Evolutionary conservation across 208 protist genomes (phyloP).

Genomic region (Blechomonas ayalai): DNA sequence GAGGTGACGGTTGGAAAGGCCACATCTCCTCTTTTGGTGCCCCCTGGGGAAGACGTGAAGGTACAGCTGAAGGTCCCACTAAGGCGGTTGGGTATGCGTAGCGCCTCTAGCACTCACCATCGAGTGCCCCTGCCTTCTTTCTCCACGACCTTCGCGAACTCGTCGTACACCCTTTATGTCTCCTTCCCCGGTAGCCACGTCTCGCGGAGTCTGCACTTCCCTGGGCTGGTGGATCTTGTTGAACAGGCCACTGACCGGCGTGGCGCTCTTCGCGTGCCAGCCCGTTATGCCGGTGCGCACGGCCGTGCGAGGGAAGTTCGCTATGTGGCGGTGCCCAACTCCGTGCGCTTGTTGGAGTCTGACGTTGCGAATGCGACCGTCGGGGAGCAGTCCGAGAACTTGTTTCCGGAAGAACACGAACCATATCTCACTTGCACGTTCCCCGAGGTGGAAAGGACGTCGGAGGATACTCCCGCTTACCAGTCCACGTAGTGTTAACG

Average conservation of each 20-base stretch:
- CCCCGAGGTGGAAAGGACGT: no score
- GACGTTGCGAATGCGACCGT: no score
- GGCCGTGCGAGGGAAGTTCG: slow-evolving; percentile 2
- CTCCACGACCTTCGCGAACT: slow-evolving; percentile 5
- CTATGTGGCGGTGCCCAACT: slow-evolving; percentile 3
- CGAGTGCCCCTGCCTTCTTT: slow-evolving; percentile 11
- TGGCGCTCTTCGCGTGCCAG: neutral
- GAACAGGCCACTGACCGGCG: neutral
- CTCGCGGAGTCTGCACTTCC: neutral
- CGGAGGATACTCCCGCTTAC: no score
- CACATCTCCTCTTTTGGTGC: neutral
- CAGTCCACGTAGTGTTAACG: no score
- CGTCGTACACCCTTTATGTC: slow-evolving; percentile 8
- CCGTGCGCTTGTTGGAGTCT: slow-evolving; percentile 3
- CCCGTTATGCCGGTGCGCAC: slow-evolving; percentile 1
- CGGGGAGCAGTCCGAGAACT: no score
- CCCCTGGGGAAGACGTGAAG: neutral
- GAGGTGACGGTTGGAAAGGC: slow-evolving; percentile 2
- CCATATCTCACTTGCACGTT: no score
- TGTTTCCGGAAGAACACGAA: no score
- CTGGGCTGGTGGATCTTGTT: slow-evolving; percentile 6
- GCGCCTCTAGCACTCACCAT: neutral
- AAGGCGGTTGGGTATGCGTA: neutral
- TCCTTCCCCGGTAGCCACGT: slow-evolving; percentile 1
- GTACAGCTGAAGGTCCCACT: neutral